phyloP scores from a whole-genome alignment of 1,284 basidiomycete species.

The Boletus mariae region DNA sequence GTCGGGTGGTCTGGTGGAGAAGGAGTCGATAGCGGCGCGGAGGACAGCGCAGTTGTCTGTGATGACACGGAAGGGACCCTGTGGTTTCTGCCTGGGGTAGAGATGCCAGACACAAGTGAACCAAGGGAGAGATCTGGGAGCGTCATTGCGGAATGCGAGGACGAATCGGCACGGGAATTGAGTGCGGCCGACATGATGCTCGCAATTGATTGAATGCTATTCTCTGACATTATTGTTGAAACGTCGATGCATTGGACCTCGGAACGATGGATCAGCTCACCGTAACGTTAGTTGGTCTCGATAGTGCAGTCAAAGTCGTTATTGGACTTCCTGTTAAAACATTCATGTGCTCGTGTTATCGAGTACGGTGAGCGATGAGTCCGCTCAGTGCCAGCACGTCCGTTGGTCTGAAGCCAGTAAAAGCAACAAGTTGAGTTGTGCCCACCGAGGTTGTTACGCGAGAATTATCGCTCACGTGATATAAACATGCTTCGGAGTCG shows the following conservation, averaged over 20 bases:
- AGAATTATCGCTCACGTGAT: no score
- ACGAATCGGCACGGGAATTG: conserved; percentile 29
- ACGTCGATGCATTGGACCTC: background rate
- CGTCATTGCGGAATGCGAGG: conserved; percentile 41
- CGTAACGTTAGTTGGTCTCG: background rate
- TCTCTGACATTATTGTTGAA: background rate
- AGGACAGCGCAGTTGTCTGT: conserved; percentile 50
- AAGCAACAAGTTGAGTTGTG: no score
- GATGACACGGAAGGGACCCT: conserved; percentile 54
- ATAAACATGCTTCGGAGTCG: no score
- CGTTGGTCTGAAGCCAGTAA: no score
- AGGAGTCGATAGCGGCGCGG: conserved; percentile 50
- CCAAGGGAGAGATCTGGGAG: conserved; percentile 63
- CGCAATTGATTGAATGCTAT: conserved; percentile 13
- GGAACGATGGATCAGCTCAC: conserved; percentile 11
- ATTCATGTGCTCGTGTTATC: conserved; percentile 2
- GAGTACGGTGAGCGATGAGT: background rate
- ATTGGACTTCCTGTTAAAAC: background rate
- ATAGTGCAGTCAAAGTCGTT: background rate
- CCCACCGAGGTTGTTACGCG: no score
- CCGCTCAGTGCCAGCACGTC: background rate
- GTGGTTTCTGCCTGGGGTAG: conserved; percentile 49
- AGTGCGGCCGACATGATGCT: conserved; percentile 20
- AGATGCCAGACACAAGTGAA: conserved; percentile 53
- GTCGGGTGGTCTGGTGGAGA: conserved; percentile 38